Evolutionary conservation across 2,329 filamentous ascomycete species (phyloP).

Genomic region (Beauveria sp.): DNA sequence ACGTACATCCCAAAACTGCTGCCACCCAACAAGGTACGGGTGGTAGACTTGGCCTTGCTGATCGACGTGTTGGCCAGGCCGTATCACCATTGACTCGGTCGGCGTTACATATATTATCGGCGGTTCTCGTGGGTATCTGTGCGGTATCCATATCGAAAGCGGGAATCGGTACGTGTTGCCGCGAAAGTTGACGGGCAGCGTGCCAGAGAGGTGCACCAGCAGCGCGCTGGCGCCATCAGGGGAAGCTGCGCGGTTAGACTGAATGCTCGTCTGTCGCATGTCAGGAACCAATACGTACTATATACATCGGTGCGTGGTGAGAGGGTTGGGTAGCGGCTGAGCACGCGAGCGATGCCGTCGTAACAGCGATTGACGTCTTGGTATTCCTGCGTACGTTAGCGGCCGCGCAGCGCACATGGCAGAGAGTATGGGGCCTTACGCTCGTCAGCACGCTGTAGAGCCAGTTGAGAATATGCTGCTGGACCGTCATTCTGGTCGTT

Average conservation of each 20-base stretch:
- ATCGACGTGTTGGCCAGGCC: constrained; percentile 91
- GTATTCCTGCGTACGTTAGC: constrained; percentile 61
- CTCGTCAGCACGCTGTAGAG: constrained; percentile 84
- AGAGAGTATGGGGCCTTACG: constrained; percentile 36
- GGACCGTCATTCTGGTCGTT: constrained; percentile 54
- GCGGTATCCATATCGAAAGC: constrained; percentile 86
- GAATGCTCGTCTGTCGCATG: neutral
- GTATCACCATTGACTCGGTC: constrained; percentile 78
- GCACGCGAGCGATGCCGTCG: constrained; percentile 76
- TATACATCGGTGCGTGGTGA: constrained; percentile 89
- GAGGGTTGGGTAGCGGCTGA: constrained; percentile 72
- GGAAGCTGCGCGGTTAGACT: constrained; percentile 54
- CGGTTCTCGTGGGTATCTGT: constrained; percentile 77
- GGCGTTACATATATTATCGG: constrained; percentile 87
- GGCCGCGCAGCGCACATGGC: neutral
- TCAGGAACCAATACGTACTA: constrained; percentile 50
- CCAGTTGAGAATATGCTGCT: constrained; percentile 89
- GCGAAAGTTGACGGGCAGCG: constrained; percentile 83
- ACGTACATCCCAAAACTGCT: constrained; percentile 82
- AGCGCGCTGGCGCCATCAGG: constrained; percentile 82
- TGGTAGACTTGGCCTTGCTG: constrained; percentile 91
- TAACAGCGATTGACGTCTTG: constrained; percentile 88
- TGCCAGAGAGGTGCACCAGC: constrained; percentile 78
- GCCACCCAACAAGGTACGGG: constrained; percentile 88
- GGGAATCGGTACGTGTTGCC: constrained; percentile 87